Evolutionary conservation across 805 yeast genomes (phyloP).

Genomic region (Wickerhamiella domercqiae): DNA sequence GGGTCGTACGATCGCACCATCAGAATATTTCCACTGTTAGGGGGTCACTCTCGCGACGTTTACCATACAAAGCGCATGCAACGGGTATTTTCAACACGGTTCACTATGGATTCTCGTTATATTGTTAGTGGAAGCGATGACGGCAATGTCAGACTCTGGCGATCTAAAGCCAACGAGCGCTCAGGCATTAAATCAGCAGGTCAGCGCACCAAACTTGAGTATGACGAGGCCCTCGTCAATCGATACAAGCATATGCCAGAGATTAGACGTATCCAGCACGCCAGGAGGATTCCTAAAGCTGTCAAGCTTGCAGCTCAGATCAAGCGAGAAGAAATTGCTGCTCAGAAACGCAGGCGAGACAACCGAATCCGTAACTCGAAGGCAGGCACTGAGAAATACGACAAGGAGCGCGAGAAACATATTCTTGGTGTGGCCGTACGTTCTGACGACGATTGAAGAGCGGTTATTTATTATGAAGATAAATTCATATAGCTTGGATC

Average conservation of each 20-base stretch:
- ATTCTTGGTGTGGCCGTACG: constrained; percentile 58
- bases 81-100: constrained; percentile 70
- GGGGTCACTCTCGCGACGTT: constrained; percentile 88
- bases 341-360: constrained; percentile 66
- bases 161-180: constrained; percentile 74
- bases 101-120: constrained; percentile 78
- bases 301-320: constrained; percentile 83
- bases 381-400: constrained; percentile 28
- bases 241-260: constrained; percentile 95
- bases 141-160: constrained; percentile 89
- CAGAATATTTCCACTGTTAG: constrained; percentile 55
- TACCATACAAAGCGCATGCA: constrained; percentile 98
- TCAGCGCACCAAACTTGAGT: constrained; percentile 71
- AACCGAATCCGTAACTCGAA: constrained; percentile 71
- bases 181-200: constrained; percentile 65
- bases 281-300: constrained; percentile 78
- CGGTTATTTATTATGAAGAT: background rate
- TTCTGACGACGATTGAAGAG: constrained; percentile 8
- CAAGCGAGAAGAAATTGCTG: constrained; percentile 55
- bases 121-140: constrained; percentile 88
- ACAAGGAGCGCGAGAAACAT: constrained; percentile 69
- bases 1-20: constrained; percentile 92
- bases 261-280: constrained; percentile 73
- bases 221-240: constrained; percentile 82
- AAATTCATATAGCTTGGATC: too few relatives aligned